phyloP scores from a whole-genome alignment of 306 rosid species.

The Vigna unguiculata region DNA sequence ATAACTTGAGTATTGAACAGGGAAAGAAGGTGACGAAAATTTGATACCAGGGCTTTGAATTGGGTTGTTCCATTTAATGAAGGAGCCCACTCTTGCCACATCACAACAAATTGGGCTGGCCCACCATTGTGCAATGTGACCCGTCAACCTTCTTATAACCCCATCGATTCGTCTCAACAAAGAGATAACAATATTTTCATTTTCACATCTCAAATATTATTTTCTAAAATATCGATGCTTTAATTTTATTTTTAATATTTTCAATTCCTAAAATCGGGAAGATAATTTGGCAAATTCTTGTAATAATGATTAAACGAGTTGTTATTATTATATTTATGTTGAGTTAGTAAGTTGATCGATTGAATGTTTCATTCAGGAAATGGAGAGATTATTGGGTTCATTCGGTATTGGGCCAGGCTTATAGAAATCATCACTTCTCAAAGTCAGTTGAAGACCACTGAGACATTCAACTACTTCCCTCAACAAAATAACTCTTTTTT shows the following conservation, averaged over 20 bases:
- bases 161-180: neutral
- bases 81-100: slow-evolving; percentile 35
- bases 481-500: no score
- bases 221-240: neutral
- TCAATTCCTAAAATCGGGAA: neutral
- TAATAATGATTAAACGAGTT: neutral
- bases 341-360: no score
- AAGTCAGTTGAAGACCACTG: no score
- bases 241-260: neutral
- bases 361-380: neutral
- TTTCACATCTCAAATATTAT: no score
- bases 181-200: no score
- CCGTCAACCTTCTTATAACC: slow-evolving; percentile 14
- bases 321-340: neutral
- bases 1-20: slow-evolving; percentile 47
- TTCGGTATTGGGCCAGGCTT: slow-evolving; percentile 36
- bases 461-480: no score
- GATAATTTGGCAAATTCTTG: neutral
- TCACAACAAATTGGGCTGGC: slow-evolving; percentile 36
- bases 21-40: slow-evolving; percentile 53
- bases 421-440: no score
- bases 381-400: neutral
- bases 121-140: slow-evolving; percentile 34
- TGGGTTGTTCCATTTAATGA: slow-evolving; percentile 10
- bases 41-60: slow-evolving; percentile 34